Conservation (phyloP, 129 eudicot species). For the Ambrosia trifida region DNA sequence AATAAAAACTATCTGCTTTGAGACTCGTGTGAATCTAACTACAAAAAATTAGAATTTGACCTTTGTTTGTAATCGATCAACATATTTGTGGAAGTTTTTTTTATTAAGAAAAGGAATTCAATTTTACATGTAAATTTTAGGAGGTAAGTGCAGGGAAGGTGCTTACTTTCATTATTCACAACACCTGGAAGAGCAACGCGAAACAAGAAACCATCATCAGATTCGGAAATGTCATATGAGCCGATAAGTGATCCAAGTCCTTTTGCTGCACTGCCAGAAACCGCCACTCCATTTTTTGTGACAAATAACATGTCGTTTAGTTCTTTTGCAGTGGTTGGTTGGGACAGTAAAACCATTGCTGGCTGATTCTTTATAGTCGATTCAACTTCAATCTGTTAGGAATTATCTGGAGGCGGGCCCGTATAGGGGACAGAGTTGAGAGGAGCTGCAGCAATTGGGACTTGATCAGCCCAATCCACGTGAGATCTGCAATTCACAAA, state of each 20-base stretch:
- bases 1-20: not conserved
- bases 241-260: constrained; percentile 58
- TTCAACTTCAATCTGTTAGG: constrained; percentile 17
- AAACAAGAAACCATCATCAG: constrained; percentile 55
- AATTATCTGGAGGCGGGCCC: constrained; percentile 35
- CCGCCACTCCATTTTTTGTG: constrained; percentile 47
- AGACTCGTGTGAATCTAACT: not conserved
- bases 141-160: too few species aligned
- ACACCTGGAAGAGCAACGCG: constrained; percentile 89
- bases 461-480: constrained; percentile 28
- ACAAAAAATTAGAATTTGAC: not conserved
- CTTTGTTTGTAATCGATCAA: too few species aligned
- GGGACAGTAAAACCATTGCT: constrained; percentile 58
- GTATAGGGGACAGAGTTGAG: constrained; percentile 39
- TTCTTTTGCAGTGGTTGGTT: constrained; percentile 52
- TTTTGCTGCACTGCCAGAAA: constrained; percentile 62
- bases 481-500: constrained; percentile 33
- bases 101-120: too few species aligned
- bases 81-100: too few species aligned
- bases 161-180: constrained; percentile 62
- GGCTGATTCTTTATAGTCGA: constrained; percentile 37
- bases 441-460: constrained; percentile 44
- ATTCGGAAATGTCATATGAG: constrained; percentile 57
- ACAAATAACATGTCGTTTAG: constrained; percentile 42
- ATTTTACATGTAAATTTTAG: too few species aligned